Conservation (phyloP, 257 asterid species). For the Nicotiana undulata region DNA sequence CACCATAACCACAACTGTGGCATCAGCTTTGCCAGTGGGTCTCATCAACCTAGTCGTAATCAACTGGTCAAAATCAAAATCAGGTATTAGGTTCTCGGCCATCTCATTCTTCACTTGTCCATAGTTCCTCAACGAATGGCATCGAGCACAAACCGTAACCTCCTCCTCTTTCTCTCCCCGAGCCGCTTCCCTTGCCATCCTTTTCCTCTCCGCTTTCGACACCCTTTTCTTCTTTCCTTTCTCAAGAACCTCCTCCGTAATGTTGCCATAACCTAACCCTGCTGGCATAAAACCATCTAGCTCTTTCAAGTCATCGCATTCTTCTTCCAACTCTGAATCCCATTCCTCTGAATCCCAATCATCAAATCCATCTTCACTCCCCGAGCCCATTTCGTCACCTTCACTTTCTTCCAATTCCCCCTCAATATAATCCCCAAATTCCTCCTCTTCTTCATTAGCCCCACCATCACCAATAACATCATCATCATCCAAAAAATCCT, state of each 20-base stretch:
- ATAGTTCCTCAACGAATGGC: constrained; percentile 83
- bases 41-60: constrained; percentile 71
- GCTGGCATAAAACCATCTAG: constrained; percentile 80
- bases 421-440: constrained; percentile 15
- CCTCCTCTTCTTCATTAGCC: constrained; percentile 32
- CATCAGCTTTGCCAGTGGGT: constrained; percentile 78
- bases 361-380: constrained; percentile 34
- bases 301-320: constrained; percentile 43
- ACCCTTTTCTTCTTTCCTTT: constrained; percentile 43
- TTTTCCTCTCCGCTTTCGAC: constrained; percentile 78
- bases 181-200: constrained; percentile 57
- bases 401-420: constrained; percentile 15
- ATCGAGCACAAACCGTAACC: constrained; percentile 82
- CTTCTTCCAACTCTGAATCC: constrained; percentile 49
- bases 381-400: constrained; percentile 26
- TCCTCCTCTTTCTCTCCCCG: constrained; percentile 55
- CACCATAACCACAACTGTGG: constrained; percentile 84
- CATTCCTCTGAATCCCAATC: constrained; percentile 60
- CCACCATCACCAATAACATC: constrained; percentile 38
- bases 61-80: constrained; percentile 81
- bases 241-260: constrained; percentile 66
- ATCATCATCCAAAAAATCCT: constrained; percentile 23
- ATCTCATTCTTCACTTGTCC: constrained; percentile 79
- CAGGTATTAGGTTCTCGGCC: constrained; percentile 84
- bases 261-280: constrained; percentile 79